Conservation (phyloP, 805 yeast genomes). For the Candida chauliodis region DNA sequence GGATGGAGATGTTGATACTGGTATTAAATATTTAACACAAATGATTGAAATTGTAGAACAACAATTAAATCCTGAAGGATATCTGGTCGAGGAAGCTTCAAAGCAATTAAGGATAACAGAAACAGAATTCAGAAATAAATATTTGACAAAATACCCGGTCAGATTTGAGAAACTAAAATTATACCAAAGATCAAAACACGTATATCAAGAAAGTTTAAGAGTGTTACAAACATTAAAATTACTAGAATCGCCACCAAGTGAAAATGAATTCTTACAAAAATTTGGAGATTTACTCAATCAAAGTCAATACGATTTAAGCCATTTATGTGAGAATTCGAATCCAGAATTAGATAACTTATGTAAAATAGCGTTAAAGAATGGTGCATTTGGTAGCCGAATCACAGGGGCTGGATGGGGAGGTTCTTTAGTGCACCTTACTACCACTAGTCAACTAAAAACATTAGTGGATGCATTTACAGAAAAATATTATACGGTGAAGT, state of each 20-base stretch:
- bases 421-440: constrained; percentile 61
- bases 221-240: constrained; percentile 49
- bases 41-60: constrained; percentile 49
- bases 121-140: constrained; percentile 42
- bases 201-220: constrained; percentile 56
- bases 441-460: constrained; percentile 33
- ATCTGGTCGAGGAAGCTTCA: constrained; percentile 48
- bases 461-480: constrained; percentile 43
- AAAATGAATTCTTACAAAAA: constrained; percentile 31
- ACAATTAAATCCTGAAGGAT: constrained; percentile 30
- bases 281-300: constrained; percentile 58
- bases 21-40: constrained; percentile 35
- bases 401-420: constrained; percentile 86
- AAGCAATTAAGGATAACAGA: constrained; percentile 35
- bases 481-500: constrained; percentile 48
- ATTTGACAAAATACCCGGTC: constrained; percentile 53
- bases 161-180: constrained; percentile 53
- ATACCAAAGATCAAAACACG: constrained; percentile 59
- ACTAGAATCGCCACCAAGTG: constrained; percentile 25
- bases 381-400: constrained; percentile 64
- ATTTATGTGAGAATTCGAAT: constrained; percentile 52
- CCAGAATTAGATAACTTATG: constrained; percentile 53
- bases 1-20: constrained; percentile 43
- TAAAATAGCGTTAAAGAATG: constrained; percentile 49
- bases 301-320: constrained; percentile 52